These are phyloP conservation scores for Paraphaeosphaeria sporulosa DNA, from an alignment of 2,329 filamentous ascomycete species.

Conservation along the genomic window DNA sequence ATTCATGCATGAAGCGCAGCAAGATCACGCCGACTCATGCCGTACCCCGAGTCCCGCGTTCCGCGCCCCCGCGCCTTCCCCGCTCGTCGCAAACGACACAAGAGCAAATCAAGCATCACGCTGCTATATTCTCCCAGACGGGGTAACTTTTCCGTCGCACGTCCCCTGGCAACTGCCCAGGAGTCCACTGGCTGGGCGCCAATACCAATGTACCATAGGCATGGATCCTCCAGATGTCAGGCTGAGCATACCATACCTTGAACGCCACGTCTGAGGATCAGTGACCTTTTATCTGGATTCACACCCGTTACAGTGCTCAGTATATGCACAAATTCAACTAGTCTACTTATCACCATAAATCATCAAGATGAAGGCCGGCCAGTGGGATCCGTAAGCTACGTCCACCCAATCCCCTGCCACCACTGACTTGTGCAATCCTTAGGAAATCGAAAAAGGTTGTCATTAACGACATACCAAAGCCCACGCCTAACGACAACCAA, in stretches of 20 bases:
- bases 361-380: slow-evolving; percentile 38
- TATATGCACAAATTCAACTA: neutral
- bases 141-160: slow-evolving; percentile 19
- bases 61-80: slow-evolving; percentile 1
- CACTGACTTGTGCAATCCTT: neutral
- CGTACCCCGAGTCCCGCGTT: neutral
- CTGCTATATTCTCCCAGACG: slow-evolving; percentile 5
- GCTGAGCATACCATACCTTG: too few relatives aligned
- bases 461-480: slow-evolving; percentile 39
- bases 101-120: slow-evolving; percentile 1
- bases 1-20: neutral
- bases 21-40: neutral
- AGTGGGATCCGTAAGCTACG: slow-evolving; percentile 36
- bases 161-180: slow-evolving; percentile 8
- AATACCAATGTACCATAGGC: neutral
- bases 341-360: too few relatives aligned
- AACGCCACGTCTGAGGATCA: neutral
- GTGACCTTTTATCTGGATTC: neutral
- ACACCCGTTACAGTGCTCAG: slow-evolving; percentile 25
- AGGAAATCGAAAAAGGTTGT: slow-evolving; percentile 40
- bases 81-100: neutral
- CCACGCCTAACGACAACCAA: slow-evolving; percentile 30
- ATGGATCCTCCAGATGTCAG: too few relatives aligned
- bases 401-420: neutral
- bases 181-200: neutral